phyloP scores from a whole-genome alignment of 78 protist genomes.

The Chrysochromulina parva region DNA sequence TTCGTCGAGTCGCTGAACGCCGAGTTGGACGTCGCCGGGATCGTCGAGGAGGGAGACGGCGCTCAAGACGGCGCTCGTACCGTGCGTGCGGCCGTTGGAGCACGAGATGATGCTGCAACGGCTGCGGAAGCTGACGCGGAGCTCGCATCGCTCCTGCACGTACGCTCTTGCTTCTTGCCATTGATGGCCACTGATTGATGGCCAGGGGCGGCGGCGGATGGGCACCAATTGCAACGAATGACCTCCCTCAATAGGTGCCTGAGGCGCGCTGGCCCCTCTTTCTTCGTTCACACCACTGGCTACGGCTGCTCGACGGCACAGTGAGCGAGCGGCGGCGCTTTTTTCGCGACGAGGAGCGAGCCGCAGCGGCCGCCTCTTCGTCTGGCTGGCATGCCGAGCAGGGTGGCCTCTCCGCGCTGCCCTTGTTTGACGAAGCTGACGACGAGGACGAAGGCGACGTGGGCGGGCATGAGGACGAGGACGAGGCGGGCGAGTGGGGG shows the following conservation, averaged over 20 bases:
- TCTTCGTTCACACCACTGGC: conserved; percentile 25
- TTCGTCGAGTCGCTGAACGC: neutral
- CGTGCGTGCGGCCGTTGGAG: too few species aligned
- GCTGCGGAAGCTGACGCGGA: too few species aligned
- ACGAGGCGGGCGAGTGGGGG: neutral
- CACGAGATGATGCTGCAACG: too few species aligned
- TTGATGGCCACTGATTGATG: too few species aligned
- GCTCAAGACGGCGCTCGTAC: too few species aligned
- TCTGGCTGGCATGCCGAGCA: conserved; percentile 2
- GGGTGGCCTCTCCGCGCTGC: neutral
- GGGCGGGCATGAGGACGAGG: conserved; percentile 4
- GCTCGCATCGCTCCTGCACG: too few species aligned
- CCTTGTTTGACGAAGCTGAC: neutral
- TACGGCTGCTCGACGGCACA: conserved; percentile 36
- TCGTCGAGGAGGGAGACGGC: too few species aligned
- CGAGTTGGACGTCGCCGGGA: too few species aligned
- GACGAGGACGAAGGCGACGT: conserved; percentile 2
- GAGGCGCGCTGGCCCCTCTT: conserved; percentile 31
- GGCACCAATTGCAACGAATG: neutral
- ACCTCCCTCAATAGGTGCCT: neutral
- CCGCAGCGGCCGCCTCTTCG: neutral
- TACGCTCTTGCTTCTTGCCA: too few species aligned
- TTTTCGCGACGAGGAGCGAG: conserved; percentile 14
- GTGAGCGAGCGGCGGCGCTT: conserved; percentile 10
- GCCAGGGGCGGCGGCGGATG: too few species aligned